Percentiles rank a stretch among this genome's conserved stretches.
Evolutionary conservation across 2,329 filamentous ascomycete genomes (phyloP).

Genomic region (Dothiorella sarmentorum): DNA sequence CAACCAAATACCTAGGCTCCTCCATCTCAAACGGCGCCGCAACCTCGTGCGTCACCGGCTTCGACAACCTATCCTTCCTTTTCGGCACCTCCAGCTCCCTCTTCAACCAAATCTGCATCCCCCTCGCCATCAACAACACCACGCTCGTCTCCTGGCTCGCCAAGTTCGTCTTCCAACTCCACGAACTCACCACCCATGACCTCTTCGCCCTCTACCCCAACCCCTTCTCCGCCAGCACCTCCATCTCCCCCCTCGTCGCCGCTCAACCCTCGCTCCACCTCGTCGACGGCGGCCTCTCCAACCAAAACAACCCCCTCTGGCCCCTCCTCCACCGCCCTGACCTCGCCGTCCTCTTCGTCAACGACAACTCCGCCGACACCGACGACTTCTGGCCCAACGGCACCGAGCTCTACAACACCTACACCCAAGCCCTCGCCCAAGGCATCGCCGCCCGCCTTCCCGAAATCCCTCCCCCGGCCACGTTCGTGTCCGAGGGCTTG

Average conservation of each 20-base stretch:
- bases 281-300: conserved; percentile 50
- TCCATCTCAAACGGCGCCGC: conserved; percentile 51
- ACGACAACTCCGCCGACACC: conserved; percentile 63
- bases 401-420: conserved; percentile 56
- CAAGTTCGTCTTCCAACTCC: conserved; percentile 24
- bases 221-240: conserved; percentile 54
- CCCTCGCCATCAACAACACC: not conserved
- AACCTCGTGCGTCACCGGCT: conserved; percentile 42
- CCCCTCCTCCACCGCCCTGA: conserved; percentile 51
- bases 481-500: conserved; percentile 57
- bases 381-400: conserved; percentile 58
- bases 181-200: conserved; percentile 30
- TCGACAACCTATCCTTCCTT: conserved; percentile 49
- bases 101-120: conserved; percentile 36
- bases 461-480: conserved; percentile 52
- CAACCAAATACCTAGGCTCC: conserved; percentile 59
- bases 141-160: conserved; percentile 7
- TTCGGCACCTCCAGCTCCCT: conserved; percentile 45
- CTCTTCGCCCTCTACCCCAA: conserved; percentile 58
- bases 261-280: conserved; percentile 42
- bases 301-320: conserved; percentile 53
- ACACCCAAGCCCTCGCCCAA: conserved; percentile 50
- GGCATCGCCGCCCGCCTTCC: conserved; percentile 56
- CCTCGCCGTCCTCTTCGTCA: conserved; percentile 62
- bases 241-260: conserved; percentile 28